A percentile compares a stretch with the other conserved stretches of the same genome.
These are phyloP conservation scores for Elsinoe batatas DNA, from an alignment of 2,329 filamentous ascomycete species.

Conservation along the genomic window DNA sequence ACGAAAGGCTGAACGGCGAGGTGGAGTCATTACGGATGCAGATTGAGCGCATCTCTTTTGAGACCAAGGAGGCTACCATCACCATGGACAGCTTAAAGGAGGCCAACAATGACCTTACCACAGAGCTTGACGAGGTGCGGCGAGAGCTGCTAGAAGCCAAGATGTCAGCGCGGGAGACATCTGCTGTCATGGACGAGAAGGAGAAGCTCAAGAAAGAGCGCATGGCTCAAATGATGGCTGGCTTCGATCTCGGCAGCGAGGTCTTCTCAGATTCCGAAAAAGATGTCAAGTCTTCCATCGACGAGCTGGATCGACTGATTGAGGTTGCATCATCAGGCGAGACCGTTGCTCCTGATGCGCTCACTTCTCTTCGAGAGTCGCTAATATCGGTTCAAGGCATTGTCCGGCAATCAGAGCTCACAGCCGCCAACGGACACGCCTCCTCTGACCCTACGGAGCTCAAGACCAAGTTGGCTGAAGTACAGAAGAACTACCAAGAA, in stretches of 20 bases:
- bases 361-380: constrained; percentile 65
- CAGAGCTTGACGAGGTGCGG: constrained; percentile 89
- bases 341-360: constrained; percentile 67
- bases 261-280: constrained; percentile 90
- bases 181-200: constrained; percentile 85
- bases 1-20: constrained; percentile 75
- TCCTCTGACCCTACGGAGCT: constrained; percentile 55
- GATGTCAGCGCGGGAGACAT: constrained; percentile 92
- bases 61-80: constrained; percentile 92
- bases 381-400: constrained; percentile 86
- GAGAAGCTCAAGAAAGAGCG: constrained; percentile 98
- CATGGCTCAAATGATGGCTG: constrained; percentile 99
- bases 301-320: constrained; percentile 68
- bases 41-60: constrained; percentile 86
- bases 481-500: constrained; percentile 78
- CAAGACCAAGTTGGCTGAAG: constrained; percentile 60
- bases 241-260: constrained; percentile 86
- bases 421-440: constrained; percentile 57
- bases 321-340: constrained; percentile 70
- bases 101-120: constrained; percentile 83
- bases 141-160: constrained; percentile 91
- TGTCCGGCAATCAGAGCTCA: constrained; percentile 83
- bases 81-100: constrained; percentile 97
- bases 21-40: constrained; percentile 95
- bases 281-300: constrained; percentile 71